Percentiles rank a stretch among this genome's conserved stretches.
phyloP scores from a whole-genome alignment of 1,139 yeast species.

The Yarrowia galli region DNA sequence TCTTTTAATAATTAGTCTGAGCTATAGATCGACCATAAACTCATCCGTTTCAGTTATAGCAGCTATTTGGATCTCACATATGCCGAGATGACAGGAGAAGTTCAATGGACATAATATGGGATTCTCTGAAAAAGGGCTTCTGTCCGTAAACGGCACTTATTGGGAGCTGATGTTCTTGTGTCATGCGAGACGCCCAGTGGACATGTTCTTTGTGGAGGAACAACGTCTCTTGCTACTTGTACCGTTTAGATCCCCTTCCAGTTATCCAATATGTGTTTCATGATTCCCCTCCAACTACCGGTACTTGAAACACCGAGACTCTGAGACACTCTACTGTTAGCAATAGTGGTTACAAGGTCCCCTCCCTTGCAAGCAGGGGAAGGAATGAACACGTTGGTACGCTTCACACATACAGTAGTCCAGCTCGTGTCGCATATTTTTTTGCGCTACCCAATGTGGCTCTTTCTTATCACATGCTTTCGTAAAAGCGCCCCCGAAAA shows the following conservation, averaged over 20 bases:
- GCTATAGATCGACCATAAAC: too few relatives aligned
- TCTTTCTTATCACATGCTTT: conserved; percentile 3
- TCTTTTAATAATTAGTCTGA: too few relatives aligned
- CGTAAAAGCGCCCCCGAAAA: background rate
- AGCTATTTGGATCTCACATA: background rate
- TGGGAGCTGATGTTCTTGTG: background rate
- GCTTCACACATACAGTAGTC: background rate
- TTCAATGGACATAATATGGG: background rate
- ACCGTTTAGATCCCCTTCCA: background rate
- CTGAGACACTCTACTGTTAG: background rate
- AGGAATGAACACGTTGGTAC: too few relatives aligned
- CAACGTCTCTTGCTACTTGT: background rate
- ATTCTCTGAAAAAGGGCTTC: background rate
- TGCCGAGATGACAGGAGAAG: background rate
- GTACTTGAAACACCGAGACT: background rate
- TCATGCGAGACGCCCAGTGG: background rate
- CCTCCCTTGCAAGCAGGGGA: conserved; percentile 7
- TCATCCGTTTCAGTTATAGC: background rate
- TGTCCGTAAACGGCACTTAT: too few relatives aligned
- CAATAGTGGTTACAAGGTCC: background rate
- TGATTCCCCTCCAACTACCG: background rate
- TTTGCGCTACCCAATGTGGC: background rate
- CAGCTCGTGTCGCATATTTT: background rate
- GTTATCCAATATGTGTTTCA: background rate
- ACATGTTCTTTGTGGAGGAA: background rate